Evolutionary conservation across 1,284 basidiomycete genomes (phyloP).

Genomic region (Rhodotorula sp.): DNA sequence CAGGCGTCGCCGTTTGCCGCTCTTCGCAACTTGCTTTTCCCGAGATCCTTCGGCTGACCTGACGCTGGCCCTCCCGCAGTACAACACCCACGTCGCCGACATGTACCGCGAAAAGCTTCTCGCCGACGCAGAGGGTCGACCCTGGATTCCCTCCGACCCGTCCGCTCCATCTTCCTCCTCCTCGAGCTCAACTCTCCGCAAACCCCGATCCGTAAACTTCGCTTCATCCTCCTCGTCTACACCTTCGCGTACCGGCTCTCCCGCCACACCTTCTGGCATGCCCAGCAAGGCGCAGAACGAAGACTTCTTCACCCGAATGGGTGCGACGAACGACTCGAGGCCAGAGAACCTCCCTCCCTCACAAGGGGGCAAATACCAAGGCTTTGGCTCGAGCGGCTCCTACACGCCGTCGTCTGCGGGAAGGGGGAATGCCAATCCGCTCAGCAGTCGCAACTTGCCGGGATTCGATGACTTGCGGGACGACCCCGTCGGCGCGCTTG

Average conservation of each 20-base stretch:
- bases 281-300: slow-evolving; percentile 66
- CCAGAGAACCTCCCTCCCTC: slow-evolving; percentile 72
- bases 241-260: slow-evolving; percentile 50
- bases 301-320: slow-evolving; percentile 68
- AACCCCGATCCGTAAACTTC: slow-evolving; percentile 3
- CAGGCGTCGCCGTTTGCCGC: too few species aligned
- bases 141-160: slow-evolving; percentile 68
- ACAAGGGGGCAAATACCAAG: slow-evolving; percentile 78
- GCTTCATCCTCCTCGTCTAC: not conserved
- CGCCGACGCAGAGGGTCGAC: slow-evolving; percentile 63
- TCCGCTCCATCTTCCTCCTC: slow-evolving; percentile 45
- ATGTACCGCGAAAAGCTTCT: slow-evolving; percentile 59
- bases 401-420: slow-evolving; percentile 51
- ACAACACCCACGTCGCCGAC: slow-evolving; percentile 81
- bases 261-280: not conserved
- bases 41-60: not conserved
- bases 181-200: slow-evolving; percentile 9
- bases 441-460: slow-evolving; percentile 69
- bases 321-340: slow-evolving; percentile 67
- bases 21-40: not conserved
- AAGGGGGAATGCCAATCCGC: slow-evolving; percentile 58
- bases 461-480: slow-evolving; percentile 70
- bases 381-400: slow-evolving; percentile 70
- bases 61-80: slow-evolving; percentile 47
- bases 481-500: slow-evolving; percentile 70